Conservation (phyloP, 1,284 basidiomycete genomes). For the Puccinia horiana region DNA sequence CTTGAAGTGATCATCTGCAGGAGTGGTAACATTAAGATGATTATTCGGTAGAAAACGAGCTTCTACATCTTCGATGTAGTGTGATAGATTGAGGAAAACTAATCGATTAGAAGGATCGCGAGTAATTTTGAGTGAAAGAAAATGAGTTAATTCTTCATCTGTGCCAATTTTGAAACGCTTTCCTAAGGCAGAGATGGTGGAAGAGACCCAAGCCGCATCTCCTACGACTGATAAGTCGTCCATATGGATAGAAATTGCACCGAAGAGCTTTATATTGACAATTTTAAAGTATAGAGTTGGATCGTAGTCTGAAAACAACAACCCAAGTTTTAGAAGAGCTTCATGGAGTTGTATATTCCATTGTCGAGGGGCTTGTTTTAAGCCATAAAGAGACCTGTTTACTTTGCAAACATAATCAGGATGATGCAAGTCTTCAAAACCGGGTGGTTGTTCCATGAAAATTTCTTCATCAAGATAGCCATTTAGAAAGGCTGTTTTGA, state of each 20-base stretch:
- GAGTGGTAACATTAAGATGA: not conserved
- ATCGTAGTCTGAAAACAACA: not conserved
- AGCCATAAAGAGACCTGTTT: too few species aligned
- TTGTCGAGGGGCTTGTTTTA: not conserved
- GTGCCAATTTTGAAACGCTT: not conserved
- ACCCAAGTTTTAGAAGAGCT: not conserved
- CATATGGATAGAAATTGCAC: not conserved
- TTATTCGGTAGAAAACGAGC: not conserved
- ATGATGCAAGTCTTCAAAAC: not conserved
- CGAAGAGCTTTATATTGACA: not conserved
- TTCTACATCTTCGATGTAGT: not conserved
- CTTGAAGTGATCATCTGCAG: not conserved
- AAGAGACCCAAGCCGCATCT: not conserved
- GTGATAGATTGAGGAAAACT: not conserved
- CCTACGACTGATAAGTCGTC: not conserved
- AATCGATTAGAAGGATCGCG: not conserved
- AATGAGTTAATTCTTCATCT: not conserved
- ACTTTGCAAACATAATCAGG: constrained; percentile 4
- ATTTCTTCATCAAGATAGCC: not conserved
- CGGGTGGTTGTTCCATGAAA: not conserved
- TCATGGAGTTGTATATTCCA: constrained; percentile 17
- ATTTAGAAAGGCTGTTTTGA: too few species aligned
- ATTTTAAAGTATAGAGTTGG: not conserved
- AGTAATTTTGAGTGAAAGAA: not conserved
- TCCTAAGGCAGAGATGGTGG: not conserved